Evolutionary conservation across 2,329 filamentous ascomycete genomes (phyloP).

Genomic region (Talaromyces atroroseus): DNA sequence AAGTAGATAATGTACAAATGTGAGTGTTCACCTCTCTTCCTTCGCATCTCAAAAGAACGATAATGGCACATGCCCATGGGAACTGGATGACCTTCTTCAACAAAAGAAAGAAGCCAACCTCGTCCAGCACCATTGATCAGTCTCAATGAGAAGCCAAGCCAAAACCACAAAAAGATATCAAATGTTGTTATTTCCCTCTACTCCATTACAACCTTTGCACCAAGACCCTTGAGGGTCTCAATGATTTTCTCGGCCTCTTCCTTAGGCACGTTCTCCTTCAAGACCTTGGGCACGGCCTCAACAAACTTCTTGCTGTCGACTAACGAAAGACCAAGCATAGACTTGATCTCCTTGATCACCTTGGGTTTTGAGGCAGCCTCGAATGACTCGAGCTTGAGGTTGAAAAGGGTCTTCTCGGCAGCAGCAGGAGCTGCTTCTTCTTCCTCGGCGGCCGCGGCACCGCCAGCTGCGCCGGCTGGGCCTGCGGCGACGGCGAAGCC

Average conservation of each 20-base stretch:
- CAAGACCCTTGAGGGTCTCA: conserved; percentile 85
- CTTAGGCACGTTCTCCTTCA: conserved; percentile 99
- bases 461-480: conserved; percentile 53
- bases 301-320: conserved; percentile 99
- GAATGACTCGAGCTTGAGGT: conserved; percentile 85
- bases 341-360: conserved; percentile 99
- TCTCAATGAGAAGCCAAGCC: not conserved
- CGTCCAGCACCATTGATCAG: not conserved
- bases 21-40: not conserved
- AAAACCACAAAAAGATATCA: not conserved
- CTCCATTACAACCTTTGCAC: conserved; percentile 86
- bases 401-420: conserved; percentile 95
- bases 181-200: conserved; percentile 42
- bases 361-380: conserved; percentile 90
- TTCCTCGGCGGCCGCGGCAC: conserved; percentile 61
- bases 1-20: conserved; percentile 15
- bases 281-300: conserved; percentile 92
- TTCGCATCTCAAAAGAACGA: not conserved
- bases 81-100: not conserved
- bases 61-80: not conserved
- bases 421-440: conserved; percentile 83
- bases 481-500: conserved; percentile 70
- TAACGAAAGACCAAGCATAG: conserved; percentile 85
- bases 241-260: conserved; percentile 99
- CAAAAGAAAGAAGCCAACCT: not conserved